phyloP scores from a whole-genome alignment of 1,284 basidiomycete genomes.

The Ceraceosorus bombacis region DNA sequence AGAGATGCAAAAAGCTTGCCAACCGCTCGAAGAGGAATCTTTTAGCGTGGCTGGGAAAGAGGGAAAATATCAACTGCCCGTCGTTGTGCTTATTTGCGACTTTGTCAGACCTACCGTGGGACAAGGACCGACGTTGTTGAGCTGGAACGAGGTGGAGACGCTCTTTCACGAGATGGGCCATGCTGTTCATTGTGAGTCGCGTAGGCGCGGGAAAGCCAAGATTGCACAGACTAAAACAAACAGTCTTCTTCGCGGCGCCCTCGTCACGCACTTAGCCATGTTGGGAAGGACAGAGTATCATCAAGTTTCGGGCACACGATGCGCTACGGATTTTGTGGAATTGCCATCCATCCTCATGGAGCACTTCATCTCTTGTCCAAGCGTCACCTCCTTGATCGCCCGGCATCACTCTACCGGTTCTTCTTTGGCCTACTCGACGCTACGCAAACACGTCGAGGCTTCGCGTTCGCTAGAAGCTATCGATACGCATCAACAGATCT shows the following conservation, averaged over 20 bases:
- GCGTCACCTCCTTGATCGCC: constrained; percentile 71
- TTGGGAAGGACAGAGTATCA: constrained; percentile 94
- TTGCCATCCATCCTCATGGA: constrained; percentile 98
- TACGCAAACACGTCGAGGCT: constrained; percentile 43
- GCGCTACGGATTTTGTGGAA: constrained; percentile 96
- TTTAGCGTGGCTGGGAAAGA: background rate
- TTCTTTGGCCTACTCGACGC: constrained; percentile 62
- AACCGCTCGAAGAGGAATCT: background rate
- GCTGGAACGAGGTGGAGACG: constrained; percentile 91
- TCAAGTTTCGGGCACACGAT: constrained; percentile 95
- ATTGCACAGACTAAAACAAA: constrained; percentile 5
- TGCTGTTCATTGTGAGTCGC: constrained; percentile 85
- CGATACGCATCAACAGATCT: constrained; percentile 84
- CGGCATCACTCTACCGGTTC: constrained; percentile 58
- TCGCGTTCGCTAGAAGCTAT: constrained; percentile 44
- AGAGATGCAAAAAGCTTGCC: background rate
- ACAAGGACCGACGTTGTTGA: constrained; percentile 60
- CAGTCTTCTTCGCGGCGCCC: constrained; percentile 1
- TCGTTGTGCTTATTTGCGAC: constrained; percentile 85
- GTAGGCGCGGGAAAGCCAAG: background rate
- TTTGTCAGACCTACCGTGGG: constrained; percentile 63
- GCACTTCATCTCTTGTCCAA: constrained; percentile 75
- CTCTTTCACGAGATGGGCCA: constrained; percentile 99
- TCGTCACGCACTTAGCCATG: constrained; percentile 63
- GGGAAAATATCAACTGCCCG: constrained; percentile 67